phyloP scores from a whole-genome alignment of 768 basidiomycete genomes.

The Collybia sordida region DNA sequence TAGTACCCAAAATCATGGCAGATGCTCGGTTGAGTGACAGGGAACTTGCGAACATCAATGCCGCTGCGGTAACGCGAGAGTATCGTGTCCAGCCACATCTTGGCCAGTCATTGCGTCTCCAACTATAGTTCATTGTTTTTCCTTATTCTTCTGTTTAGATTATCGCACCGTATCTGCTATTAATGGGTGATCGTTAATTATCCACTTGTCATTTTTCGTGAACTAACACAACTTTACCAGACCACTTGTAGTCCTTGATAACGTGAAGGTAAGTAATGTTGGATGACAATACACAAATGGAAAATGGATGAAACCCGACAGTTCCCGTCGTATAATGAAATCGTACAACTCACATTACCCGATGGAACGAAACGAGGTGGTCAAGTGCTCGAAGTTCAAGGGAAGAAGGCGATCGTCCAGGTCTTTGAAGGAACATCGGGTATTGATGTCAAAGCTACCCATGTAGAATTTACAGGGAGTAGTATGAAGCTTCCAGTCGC shows the following conservation, averaged over 20 bases:
- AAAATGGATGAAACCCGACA: conserved; percentile 23
- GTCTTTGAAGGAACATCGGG: conserved; percentile 99
- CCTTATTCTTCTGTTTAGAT: conserved; percentile 48
- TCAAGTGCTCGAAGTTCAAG: conserved; percentile 96
- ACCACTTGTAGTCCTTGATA: conserved; percentile 94
- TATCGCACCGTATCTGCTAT: conserved; percentile 98
- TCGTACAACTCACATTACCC: conserved; percentile 91
- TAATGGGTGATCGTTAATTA: conserved; percentile 65
- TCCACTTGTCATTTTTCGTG: conserved; percentile 7
- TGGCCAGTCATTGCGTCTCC: conserved; percentile 47
- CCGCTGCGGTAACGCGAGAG: conserved; percentile 85
- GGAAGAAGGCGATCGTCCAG: conserved; percentile 98
- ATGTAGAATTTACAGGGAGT: conserved; percentile 96
- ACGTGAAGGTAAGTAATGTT: conserved; percentile 78
- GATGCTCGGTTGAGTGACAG: conserved; percentile 67
- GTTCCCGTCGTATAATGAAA: conserved; percentile 99
- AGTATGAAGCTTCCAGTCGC: conserved; percentile 99
- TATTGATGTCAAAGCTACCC: conserved; percentile 95
- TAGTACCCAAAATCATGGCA: conserved; percentile 31
- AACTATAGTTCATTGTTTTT: conserved; percentile 2
- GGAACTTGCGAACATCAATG: conserved; percentile 79
- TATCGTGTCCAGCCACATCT: conserved; percentile 89
- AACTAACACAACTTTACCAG: conserved; percentile 36
- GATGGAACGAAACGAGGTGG: conserved; percentile 95
- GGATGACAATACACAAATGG: too few relatives aligned